Evolutionary conservation across 2,329 filamentous ascomycete genomes (phyloP), one percentile per base, ranked within the genome.

Genomic region (Elsinoe arachidis): DNA sequence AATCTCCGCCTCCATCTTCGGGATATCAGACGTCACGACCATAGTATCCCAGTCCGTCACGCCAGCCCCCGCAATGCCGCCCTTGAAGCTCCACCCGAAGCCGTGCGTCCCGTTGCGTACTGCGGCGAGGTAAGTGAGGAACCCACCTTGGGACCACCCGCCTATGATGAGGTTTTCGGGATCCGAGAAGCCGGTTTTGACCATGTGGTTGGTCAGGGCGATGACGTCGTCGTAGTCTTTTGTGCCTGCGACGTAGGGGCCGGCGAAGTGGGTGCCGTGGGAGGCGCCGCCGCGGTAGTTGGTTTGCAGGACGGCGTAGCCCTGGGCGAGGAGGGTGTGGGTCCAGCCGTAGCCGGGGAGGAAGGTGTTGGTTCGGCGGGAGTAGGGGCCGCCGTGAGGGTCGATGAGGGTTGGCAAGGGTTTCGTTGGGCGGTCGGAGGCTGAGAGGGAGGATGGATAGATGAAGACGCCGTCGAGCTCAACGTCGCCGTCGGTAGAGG

Each of bases 101-200:
- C 58, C 63, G 54, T 69, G 64, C 1, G 63, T 58, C 4, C 70
- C 70, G 56, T 74, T 73, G 12, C 72, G 67, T 2, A 70, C 70
- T 21, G 65, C 63, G 26, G 65, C 66, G 1, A 75, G 65, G 59
- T 72, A 74, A 2, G 68, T 64, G 0, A 76, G 60, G 12, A 69
- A 70, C 1, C 73, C 73, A 9, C 73, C 73, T 59, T 74, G 71
- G 19, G 66, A 69, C 64, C 65, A 72, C 0, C 73, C 73, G 1
- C 69, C 70, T 0, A 73, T 69, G 1, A 71, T 61, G 1, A 75
- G 60, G 1, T 63, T 65, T 1, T 67, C 49, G 0, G 60, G 35
- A 30, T 75, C 66, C 0, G 69, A 67, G 2, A 67, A 66, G 0
- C 70, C 68, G 3, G 64, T 38, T 14, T 63, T 61, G 51, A 75